A percentile compares a stretch with the other conserved stretches of the same genome.
Evolutionary conservation across 2,329 filamentous ascomycete species (phyloP).

Genomic region (Fonsecaea nubica): DNA sequence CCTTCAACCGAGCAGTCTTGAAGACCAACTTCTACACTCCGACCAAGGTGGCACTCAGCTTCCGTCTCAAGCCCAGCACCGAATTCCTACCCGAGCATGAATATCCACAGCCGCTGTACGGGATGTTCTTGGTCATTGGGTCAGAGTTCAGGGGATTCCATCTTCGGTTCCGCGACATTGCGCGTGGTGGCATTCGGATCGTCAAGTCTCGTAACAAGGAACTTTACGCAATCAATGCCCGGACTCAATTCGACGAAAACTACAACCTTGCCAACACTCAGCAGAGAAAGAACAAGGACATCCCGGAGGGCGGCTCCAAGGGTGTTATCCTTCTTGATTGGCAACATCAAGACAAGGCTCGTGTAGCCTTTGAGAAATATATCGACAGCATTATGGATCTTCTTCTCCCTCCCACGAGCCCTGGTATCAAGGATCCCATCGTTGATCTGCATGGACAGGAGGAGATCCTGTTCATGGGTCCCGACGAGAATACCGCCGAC

Average conservation of each 20-base stretch:
- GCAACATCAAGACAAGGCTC: conserved; percentile 90
- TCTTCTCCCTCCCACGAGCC: conserved; percentile 84
- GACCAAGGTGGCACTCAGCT: conserved; percentile 96
- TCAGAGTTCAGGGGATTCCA: conserved; percentile 98
- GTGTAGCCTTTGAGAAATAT: conserved; percentile 97
- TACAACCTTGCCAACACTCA: conserved; percentile 98
- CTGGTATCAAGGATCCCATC: conserved; percentile 98
- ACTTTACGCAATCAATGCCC: conserved; percentile 93
- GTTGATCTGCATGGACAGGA: conserved; percentile 94
- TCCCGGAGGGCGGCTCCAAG: conserved; percentile 96
- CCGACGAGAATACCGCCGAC: conserved; percentile 97
- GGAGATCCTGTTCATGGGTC: conserved; percentile 98
- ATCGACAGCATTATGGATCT: conserved; percentile 98
- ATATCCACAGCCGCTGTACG: conserved; percentile 91
- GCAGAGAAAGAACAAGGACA: conserved; percentile 99
- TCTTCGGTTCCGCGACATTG: conserved; percentile 94
- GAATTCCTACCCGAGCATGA: conserved; percentile 86
- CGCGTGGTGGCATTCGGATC: conserved; percentile 95
- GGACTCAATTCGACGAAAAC: conserved; percentile 97
- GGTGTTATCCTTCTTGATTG: conserved; percentile 94
- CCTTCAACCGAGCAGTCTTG: conserved; percentile 90
- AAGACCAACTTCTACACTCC: conserved; percentile 99
- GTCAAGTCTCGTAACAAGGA: conserved; percentile 98
- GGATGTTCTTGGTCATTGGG: conserved; percentile 98
- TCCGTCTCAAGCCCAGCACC: conserved; percentile 79